phyloP scores from a whole-genome alignment of 139 green algal species.

The Chlorella sp. region DNA sequence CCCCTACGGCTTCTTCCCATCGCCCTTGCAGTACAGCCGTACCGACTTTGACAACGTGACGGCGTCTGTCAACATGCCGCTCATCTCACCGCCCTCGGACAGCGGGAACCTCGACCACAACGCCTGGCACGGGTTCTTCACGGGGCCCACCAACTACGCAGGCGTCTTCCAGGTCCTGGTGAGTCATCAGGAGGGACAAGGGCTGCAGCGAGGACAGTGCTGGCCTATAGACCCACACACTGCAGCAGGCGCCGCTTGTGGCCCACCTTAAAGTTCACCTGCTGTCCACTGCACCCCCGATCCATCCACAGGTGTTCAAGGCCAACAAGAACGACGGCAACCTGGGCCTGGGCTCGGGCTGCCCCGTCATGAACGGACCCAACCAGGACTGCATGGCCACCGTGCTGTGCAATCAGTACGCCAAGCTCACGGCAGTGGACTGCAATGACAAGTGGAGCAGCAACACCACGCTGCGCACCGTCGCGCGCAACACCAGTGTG shows the following conservation, averaged over 20 bases:
- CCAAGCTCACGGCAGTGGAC: neutral
- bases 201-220: neutral
- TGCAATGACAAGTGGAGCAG: neutral
- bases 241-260: neutral
- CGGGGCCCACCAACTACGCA: neutral
- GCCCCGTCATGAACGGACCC: neutral
- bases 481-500: neutral
- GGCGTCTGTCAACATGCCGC: neutral
- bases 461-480: neutral
- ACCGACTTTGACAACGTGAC: conserved; percentile 1
- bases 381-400: conserved; percentile 6
- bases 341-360: neutral
- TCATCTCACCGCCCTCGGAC: neutral
- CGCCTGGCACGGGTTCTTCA: conserved; percentile 5
- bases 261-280: neutral
- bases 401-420: conserved; percentile 8
- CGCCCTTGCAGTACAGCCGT: neutral
- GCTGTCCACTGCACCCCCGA: neutral
- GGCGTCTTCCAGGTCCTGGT: conserved; percentile 4
- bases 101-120: conserved; percentile 7
- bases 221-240: neutral
- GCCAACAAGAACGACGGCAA: neutral
- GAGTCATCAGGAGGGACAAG: neutral
- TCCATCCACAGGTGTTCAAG: neutral
- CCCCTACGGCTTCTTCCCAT: conserved; percentile 7